These are phyloP conservation scores for Xylaria grammica DNA, from an alignment of 495 filamentous ascomycete genomes.

Conservation along the genomic window DNA sequence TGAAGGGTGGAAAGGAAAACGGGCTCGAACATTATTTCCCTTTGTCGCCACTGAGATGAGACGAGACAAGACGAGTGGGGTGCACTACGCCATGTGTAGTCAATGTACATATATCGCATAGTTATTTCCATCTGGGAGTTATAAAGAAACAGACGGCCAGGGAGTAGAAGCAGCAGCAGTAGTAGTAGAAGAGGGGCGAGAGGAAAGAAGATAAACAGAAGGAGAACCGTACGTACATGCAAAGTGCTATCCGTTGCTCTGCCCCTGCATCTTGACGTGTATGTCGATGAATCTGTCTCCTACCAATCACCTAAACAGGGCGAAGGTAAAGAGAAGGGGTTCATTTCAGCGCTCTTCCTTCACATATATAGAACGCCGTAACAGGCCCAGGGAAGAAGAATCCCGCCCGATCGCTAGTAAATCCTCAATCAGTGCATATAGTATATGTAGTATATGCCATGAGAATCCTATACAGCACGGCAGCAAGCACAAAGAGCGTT, in stretches of 20 bases:
- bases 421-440: too few relatives aligned
- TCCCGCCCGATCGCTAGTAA: too few relatives aligned
- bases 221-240: conserved; percentile 11
- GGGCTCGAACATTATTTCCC: not conserved
- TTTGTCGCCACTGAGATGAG: conserved; percentile 14
- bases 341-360: too few relatives aligned
- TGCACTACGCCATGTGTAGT: conserved; percentile 21
- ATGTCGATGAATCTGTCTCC: not conserved
- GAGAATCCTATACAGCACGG: too few relatives aligned
- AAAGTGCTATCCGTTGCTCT: not conserved
- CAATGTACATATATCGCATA: conserved; percentile 27
- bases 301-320: too few relatives aligned
- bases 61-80: not conserved
- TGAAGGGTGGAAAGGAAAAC: not conserved
- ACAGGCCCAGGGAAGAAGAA: too few relatives aligned
- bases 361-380: too few relatives aligned
- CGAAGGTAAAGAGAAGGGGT: too few relatives aligned
- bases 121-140: conserved; percentile 3
- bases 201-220: conserved; percentile 9
- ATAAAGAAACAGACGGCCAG: not conserved
- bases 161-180: conserved; percentile 2
- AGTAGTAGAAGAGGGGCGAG: conserved; percentile 13
- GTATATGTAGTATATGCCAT: too few relatives aligned
- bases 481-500: too few relatives aligned
- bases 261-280: not conserved